Evolutionary conservation across 2,329 filamentous ascomycete species (phyloP).

Genomic region (Didymella arachidicola): DNA sequence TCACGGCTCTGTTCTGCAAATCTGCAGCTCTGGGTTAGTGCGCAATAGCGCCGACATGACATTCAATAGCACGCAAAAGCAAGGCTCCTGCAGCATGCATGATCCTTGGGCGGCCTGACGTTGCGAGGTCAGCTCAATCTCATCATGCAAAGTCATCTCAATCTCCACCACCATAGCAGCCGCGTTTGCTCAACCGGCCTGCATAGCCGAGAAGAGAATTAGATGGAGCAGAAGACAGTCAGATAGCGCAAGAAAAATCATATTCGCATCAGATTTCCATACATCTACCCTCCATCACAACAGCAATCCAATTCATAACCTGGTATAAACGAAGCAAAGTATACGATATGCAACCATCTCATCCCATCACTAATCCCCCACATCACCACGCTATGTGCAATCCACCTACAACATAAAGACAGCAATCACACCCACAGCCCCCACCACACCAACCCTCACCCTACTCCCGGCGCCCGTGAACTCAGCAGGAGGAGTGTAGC

Average conservation of each 20-base stretch:
- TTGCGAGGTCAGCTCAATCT: neutral
- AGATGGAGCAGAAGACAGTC: neutral
- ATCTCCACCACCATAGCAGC: neutral
- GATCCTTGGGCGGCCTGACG: neutral
- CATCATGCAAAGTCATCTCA: constrained; percentile 10
- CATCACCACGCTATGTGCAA: neutral
- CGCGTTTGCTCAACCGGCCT: too few species aligned
- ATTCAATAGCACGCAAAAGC: constrained; percentile 13
- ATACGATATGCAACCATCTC: neutral
- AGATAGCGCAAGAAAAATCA: constrained; percentile 4
- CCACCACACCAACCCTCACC: constrained; percentile 31
- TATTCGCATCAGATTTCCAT: constrained; percentile 17
- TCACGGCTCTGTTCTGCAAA: constrained; percentile 11
- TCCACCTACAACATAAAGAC: constrained; percentile 33
- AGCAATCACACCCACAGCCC: constrained; percentile 30
- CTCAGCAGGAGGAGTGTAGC: constrained; percentile 23
- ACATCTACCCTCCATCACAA: constrained; percentile 3
- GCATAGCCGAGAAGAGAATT: neutral
- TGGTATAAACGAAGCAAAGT: constrained; percentile 17
- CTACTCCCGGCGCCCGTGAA: constrained; percentile 41
- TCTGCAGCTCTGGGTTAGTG: neutral
- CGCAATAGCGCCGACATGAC: constrained; percentile 6
- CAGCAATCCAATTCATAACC: constrained; percentile 7
- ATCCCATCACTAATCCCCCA: neutral
- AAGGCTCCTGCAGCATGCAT: constrained; percentile 13